Conservation (phyloP, 2,329 filamentous ascomycete genomes). For the Chaetothyriales sp. region DNA sequence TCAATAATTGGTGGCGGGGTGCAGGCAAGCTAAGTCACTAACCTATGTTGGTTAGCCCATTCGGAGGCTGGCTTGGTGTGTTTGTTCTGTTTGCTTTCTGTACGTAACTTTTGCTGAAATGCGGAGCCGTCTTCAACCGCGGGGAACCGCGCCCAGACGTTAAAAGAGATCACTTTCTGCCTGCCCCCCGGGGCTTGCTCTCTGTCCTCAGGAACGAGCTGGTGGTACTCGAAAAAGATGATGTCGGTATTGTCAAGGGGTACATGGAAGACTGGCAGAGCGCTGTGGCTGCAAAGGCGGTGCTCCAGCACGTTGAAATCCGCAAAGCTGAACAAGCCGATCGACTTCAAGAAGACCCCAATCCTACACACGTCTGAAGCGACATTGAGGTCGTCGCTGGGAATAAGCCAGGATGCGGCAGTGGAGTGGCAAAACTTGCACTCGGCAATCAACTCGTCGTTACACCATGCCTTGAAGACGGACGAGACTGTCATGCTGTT, state of each 20-base stretch:
- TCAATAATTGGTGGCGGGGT: too few species aligned
- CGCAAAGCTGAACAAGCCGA: constrained; percentile 62
- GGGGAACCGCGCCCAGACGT: background rate
- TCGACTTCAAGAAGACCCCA: constrained; percentile 71
- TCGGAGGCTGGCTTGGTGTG: background rate
- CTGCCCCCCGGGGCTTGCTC: background rate
- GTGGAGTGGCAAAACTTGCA: constrained; percentile 87
- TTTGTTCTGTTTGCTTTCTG: background rate
- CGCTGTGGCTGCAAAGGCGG: background rate
- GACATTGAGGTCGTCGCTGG: constrained; percentile 52
- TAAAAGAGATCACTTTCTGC: background rate
- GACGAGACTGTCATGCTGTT: constrained; percentile 84
- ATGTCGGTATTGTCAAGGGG: background rate
- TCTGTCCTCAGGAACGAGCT: background rate
- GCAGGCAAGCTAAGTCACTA: too few species aligned
- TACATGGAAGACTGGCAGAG: background rate
- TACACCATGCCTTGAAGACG: constrained; percentile 63
- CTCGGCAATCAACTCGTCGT: constrained; percentile 80
- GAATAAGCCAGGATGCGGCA: constrained; percentile 55
- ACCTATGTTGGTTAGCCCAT: too few species aligned
- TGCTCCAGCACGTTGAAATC: constrained; percentile 23
- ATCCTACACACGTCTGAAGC: constrained; percentile 68
- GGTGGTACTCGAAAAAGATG: background rate
- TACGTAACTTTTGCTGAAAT: background rate
- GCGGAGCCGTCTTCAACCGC: background rate